Evolutionary conservation across 768 basidiomycete species (phyloP), one percentile per base, ranked within the genome.

Genomic region (Leucocoprinus sp.): DNA sequence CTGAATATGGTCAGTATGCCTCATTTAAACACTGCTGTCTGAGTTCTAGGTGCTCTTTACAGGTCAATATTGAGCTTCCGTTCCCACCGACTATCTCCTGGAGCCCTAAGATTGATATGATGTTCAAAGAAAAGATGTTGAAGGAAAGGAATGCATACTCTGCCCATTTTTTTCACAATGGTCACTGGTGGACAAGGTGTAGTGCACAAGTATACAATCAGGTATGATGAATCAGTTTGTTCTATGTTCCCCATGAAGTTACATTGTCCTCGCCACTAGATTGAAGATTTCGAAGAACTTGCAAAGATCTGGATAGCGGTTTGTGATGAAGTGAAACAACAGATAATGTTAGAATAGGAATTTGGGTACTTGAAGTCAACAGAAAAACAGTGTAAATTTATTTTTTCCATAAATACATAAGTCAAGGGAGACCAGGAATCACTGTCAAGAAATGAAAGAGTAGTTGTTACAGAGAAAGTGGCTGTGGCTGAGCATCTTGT

Each of bases 1-100:
- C 63, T 77, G 9, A 78, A 72, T 51, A 89, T 92, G 86, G 86
- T 85, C 22, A 37, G 54, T 35, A 19, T 4, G 4, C 18, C 22
- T 38, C 33, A 24, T 29, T 43, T 48, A 8, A 9, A 2, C 37
- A 44, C 29, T 17, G 24, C 23, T 22, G 4, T 17, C 39, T 40
- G 22, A 23, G 12, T 21, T 1, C 28, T 27, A 3, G 21, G 29
- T 27, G 21, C 9, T 24, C 8, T 9, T 31, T 15, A 23, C 34
- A 66, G 65, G 60, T 63, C 5, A 68, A 68, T 52, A 60, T 68
- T n/a, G 53, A 60, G 28, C 55, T 59, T n/a, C 66, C 66, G 0
- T 38, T 69, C 37, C 60, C 64, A 2, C 40, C 46, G 7, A 54
- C 21, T 14, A 50, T 64, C n/a, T 38, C 49, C 14, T 43, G 43